Conservation (phyloP, 2,329 filamentous ascomycete genomes). For the Xylariales sp. region DNA sequence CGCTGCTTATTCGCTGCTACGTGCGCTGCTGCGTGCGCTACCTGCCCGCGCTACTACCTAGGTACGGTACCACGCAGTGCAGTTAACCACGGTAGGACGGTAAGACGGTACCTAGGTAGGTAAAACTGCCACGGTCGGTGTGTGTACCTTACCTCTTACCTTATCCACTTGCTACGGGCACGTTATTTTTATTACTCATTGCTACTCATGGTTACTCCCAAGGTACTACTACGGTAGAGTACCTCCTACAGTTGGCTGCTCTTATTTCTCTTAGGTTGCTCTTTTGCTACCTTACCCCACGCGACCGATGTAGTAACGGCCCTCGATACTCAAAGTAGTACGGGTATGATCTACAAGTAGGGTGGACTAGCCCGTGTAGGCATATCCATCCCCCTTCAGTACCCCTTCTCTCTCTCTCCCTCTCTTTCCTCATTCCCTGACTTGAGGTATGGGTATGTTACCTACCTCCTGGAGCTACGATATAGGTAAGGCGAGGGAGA, state of each 20-base stretch:
- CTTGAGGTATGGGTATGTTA: background rate
- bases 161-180: conserved; percentile 1
- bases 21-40: background rate
- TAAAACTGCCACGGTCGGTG: background rate
- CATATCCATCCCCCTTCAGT: too few relatives aligned
- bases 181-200: conserved; percentile 5
- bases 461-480: too few relatives aligned
- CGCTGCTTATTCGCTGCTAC: conserved; percentile 8
- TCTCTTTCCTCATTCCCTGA: background rate
- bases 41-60: background rate
- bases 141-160: background rate
- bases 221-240: too few relatives aligned
- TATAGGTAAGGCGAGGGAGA: background rate
- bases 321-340: background rate
- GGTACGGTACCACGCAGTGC: too few relatives aligned
- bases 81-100: background rate
- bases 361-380: background rate
- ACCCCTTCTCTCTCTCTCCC: background rate
- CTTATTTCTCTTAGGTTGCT: too few relatives aligned
- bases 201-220: too few relatives aligned
- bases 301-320: background rate
- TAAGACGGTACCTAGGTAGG: too few relatives aligned
- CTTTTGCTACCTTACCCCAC: conserved; percentile 12
- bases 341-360: background rate
- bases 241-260: too few relatives aligned